phyloP scores from a whole-genome alignment of 371 early-diverging fungal genomes.

The Mucor sp. region DNA sequence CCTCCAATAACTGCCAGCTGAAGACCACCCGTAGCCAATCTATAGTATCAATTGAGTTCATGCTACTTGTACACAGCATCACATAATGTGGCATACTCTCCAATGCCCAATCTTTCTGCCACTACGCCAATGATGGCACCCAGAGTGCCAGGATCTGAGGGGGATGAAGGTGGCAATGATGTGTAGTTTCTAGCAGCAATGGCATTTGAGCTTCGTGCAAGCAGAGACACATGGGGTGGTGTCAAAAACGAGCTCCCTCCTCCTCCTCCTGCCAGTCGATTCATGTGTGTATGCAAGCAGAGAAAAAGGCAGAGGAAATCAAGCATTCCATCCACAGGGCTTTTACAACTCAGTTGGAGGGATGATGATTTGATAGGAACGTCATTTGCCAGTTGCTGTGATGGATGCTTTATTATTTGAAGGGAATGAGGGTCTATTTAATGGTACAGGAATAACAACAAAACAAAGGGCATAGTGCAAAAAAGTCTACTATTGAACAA shows the following conservation, averaged over 20 bases:
- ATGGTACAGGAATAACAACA: background rate
- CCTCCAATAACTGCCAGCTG: conserved; percentile 48
- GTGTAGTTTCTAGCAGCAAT: conserved; percentile 10
- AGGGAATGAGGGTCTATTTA: background rate
- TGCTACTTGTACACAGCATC: background rate
- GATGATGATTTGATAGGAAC: too few relatives aligned
- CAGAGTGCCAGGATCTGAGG: conserved; percentile 28
- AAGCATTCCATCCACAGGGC: background rate
- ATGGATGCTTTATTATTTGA: background rate
- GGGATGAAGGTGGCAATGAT: conserved; percentile 26
- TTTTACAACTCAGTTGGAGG: background rate
- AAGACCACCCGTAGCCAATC: conserved; percentile 59
- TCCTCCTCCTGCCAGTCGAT: conserved; percentile 3
- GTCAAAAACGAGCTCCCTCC: conserved; percentile 9
- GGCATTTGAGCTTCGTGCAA: background rate
- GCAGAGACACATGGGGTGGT: conserved; percentile 1
- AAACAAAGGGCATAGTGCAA: background rate
- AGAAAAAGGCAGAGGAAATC: background rate
- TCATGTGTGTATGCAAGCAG: background rate
- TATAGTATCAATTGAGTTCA: conserved; percentile 7
- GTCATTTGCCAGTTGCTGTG: background rate
- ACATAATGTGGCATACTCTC: conserved; percentile 40
- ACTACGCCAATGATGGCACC: conserved; percentile 48
- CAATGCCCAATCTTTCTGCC: conserved; percentile 54
- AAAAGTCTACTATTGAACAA: conserved; percentile 13